Conservation (phyloP, 169 alveolate genomes). For the Plasmodium billcollinsi region DNA sequence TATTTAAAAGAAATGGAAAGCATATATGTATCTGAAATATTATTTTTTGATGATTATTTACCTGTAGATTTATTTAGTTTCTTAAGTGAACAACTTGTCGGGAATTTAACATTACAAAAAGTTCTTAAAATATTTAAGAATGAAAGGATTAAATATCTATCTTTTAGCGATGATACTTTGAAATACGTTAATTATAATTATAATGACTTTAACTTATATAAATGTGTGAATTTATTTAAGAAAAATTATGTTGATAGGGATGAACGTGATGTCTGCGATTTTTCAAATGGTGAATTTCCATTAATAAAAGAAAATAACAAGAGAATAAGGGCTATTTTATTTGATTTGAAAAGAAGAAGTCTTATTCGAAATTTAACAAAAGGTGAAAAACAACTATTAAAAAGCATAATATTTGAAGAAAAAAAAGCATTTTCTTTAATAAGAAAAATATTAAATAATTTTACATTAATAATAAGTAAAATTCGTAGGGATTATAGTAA, state of each 20-base stretch:
- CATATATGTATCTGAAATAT: background rate
- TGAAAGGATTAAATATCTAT: conserved; percentile 1
- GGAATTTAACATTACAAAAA: conserved; percentile 19
- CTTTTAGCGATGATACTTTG: conserved; percentile 2
- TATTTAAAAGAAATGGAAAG: background rate
- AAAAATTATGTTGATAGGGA: background rate
- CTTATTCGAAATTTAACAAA: background rate
- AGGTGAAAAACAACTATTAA: background rate
- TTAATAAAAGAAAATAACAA: conserved; percentile 18
- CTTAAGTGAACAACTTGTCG: conserved; percentile 9
- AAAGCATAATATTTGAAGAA: background rate
- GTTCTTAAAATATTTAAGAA: background rate
- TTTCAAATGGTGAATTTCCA: background rate
- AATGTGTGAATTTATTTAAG: background rate
- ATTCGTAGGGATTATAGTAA: background rate
- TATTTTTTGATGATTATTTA: conserved; percentile 22
- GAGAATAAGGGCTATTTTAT: background rate
- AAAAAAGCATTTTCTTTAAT: background rate
- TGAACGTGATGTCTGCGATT: conserved; percentile 9
- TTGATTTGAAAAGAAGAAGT: background rate
- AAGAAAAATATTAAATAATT: background rate
- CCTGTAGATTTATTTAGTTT: background rate
- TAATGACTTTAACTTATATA: background rate
- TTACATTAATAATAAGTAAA: background rate
- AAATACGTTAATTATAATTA: background rate